These are phyloP conservation scores for Nephelium lappaceum DNA, from an alignment of 345 rosid species.

Conservation along the genomic window DNA sequence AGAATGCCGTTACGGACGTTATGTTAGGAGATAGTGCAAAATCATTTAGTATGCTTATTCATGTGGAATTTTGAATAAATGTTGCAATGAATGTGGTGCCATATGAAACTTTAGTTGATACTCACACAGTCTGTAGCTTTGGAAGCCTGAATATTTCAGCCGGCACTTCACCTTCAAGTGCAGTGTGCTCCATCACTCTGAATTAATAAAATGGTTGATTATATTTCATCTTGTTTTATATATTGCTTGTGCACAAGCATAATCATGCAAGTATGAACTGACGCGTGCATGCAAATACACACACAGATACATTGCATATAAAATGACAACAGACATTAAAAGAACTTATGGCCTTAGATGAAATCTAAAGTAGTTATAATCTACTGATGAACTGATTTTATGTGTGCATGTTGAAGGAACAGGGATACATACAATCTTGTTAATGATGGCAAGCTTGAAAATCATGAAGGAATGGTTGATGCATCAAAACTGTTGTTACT, in stretches of 20 bases:
- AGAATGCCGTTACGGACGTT: constrained; percentile 54
- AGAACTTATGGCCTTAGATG: neutral
- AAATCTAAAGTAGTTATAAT: neutral
- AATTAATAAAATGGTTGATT: too few species aligned
- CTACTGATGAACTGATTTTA: neutral
- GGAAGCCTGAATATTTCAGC: constrained; percentile 47
- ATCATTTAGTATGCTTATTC: too few species aligned
- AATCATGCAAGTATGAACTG: too few species aligned
- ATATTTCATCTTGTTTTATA: too few species aligned
- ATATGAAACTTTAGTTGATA: constrained; percentile 3
- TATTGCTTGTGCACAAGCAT: too few species aligned
- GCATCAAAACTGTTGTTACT: constrained; percentile 69
- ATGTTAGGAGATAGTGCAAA: neutral
- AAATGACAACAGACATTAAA: too few species aligned
- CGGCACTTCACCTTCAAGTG: constrained; percentile 58
- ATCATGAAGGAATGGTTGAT: constrained; percentile 63
- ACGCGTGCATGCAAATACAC: too few species aligned
- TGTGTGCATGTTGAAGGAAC: neutral
- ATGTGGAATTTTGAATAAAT: too few species aligned
- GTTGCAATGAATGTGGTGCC: neutral
- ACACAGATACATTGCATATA: too few species aligned
- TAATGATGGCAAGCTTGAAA: constrained; percentile 44
- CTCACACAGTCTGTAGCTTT: constrained; percentile 71
- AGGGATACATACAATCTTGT: constrained; percentile 70
- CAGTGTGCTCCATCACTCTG: constrained; percentile 58